Conservation (phyloP, 192 early-diverging fungal species). For the Helicostylum pulchrum region DNA sequence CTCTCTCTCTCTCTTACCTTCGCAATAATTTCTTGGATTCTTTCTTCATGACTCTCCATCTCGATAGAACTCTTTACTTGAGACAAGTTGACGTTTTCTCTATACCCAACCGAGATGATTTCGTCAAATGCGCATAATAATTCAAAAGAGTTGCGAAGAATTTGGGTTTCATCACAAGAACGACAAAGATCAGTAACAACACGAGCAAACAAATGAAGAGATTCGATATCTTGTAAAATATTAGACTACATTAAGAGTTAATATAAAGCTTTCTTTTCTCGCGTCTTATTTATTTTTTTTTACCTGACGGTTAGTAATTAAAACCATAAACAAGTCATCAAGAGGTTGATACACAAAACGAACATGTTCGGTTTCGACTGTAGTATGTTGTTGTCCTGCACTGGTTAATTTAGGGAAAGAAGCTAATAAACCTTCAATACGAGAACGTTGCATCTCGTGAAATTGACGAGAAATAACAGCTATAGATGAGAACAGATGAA, state of each 20-base stretch:
- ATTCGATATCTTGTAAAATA: constrained; percentile 98
- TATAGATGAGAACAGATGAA: constrained; percentile 23
- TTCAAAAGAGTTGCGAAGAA: constrained; percentile 84
- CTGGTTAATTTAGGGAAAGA: constrained; percentile 97
- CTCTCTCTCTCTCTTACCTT: constrained; percentile 45
- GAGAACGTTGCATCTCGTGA: constrained; percentile 92
- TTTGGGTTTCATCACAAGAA: constrained; percentile 80
- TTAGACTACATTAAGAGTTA: constrained; percentile 56
- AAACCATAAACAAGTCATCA: constrained; percentile 90
- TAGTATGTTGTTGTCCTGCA: constrained; percentile 90
- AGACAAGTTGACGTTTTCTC: constrained; percentile 87
- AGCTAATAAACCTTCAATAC: constrained; percentile 94
- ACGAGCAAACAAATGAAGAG: constrained; percentile 90
- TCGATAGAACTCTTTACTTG: constrained; percentile 92
- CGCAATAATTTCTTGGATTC: constrained; percentile 93
- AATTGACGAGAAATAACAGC: constrained; percentile 93
- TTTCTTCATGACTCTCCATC: constrained; percentile 99
- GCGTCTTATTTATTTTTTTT: not conserved
- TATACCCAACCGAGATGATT: constrained; percentile 85
- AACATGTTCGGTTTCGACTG: constrained; percentile 93
- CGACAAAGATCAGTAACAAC: constrained; percentile 89
- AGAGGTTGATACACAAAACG: constrained; percentile 99
- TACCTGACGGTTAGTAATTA: constrained; percentile 90
- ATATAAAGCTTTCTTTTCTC: not conserved
- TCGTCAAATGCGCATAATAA: constrained; percentile 94